Percentiles rank a stretch among this genome's conserved stretches.
Evolutionary conservation across 148 eudicot genomes (phyloP).

Genomic region (Cornus suecica): DNA sequence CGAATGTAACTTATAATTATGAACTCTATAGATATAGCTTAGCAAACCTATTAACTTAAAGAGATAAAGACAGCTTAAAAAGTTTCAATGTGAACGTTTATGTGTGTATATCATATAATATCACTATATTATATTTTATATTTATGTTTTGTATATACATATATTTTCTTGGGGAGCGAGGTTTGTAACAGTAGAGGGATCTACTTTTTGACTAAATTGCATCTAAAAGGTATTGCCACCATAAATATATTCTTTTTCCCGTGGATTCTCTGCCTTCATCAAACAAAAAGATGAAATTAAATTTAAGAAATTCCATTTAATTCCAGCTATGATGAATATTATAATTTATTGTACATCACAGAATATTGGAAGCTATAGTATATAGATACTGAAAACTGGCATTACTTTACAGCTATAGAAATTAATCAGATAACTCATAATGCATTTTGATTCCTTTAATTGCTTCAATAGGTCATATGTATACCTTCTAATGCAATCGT

Average conservation of each 20-base stretch:
- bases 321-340: background rate
- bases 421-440: background rate
- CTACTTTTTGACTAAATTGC: conserved; percentile 18
- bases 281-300: conserved; percentile 9
- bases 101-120: too few species aligned
- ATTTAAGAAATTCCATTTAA: background rate
- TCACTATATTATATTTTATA: too few species aligned
- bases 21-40: background rate
- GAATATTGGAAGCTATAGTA: conserved; percentile 10
- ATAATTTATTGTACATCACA: background rate
- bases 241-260: background rate
- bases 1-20: background rate
- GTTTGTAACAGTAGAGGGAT: background rate
- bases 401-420: conserved; percentile 20
- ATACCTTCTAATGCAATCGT: background rate
- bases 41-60: background rate
- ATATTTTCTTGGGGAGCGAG: background rate
- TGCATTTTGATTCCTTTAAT: conserved; percentile 17
- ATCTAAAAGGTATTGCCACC: conserved; percentile 1
- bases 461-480: background rate
- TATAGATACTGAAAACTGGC: conserved; percentile 11
- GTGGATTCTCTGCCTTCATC: conserved; percentile 12
- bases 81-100: background rate
- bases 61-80: background rate
- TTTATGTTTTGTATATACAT: too few species aligned